Base-by-base conservation (phyloP, 176 grass and related monocot species). In the Urochloa ruziziensis region DNA sequence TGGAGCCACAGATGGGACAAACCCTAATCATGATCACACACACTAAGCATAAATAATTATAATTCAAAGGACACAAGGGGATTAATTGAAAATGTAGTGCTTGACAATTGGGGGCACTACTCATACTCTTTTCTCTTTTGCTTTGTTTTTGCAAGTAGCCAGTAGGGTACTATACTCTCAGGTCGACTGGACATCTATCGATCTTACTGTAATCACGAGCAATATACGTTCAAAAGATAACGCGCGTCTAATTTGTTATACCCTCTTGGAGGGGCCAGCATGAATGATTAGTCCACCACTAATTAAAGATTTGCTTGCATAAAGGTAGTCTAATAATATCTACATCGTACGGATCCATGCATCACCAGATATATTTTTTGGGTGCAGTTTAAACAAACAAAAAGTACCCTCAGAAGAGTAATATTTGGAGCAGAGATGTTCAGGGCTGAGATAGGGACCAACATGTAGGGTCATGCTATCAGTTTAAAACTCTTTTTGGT, bases 181-280 rank as follows among this genome's bases (percentile, higher is more conserved):
- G 28, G 48, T 71, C 6, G 25, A 47, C 16, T 12, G 47, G 15
- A 17, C 51, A 53, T 23, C 19, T 11, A 53, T 34, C 18, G 27
- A 84, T 85, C 86, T 88, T 73, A 62, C 51, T 87, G 87, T 85
- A 73, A 87, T 92, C 89, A 90, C 81, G 84, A 84, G 40, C 77
- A 80, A 65, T 51, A 18, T 36, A 65, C 6, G 21, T 67, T 80
- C 21, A 66, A 80, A 65, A 36, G 60, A 56, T 62, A 36, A 17
- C 81, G 44, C 36, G 32, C 52, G 21, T 63, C 77, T 69, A 64
- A 64, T 80, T 78, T 34, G 21, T 73, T 69, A 59, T 80, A 69
- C 34, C 56, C 37, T 78, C 85, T 82, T 59, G 72, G 63, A 81
- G 62, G 64, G 77, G 53, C 65, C 70, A 75, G 28, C 51, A 71